Percentiles rank a stretch among this genome's conserved stretches.
Conservation (phyloP, 805 yeast species). For the Pichia exigua region DNA sequence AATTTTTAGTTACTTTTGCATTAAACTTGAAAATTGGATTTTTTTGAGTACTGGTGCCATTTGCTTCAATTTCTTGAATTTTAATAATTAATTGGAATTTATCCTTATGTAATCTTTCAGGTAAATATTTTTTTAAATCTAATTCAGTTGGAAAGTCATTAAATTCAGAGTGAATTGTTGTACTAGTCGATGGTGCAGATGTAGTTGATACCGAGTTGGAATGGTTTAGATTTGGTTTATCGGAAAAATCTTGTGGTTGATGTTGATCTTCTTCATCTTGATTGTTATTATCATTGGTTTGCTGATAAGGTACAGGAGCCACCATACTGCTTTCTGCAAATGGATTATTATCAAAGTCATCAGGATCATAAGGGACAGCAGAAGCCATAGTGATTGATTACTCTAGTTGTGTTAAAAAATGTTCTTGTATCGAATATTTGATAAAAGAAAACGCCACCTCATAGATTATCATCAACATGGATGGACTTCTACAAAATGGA, state of each 20-base stretch:
- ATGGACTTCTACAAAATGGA: neutral
- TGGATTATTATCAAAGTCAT: slow-evolving; percentile 54
- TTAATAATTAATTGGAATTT: slow-evolving; percentile 40
- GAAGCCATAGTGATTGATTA: slow-evolving; percentile 24
- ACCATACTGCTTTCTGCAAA: slow-evolving; percentile 41
- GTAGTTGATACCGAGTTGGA: too few relatives aligned
- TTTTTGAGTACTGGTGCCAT: slow-evolving; percentile 47
- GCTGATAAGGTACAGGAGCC: slow-evolving; percentile 33
- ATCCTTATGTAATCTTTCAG: slow-evolving; percentile 39
- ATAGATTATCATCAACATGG: neutral
- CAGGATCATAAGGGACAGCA: slow-evolving; percentile 35
- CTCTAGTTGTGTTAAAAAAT: neutral
- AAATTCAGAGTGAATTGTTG: slow-evolving; percentile 11
- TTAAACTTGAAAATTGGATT: slow-evolving; percentile 78
- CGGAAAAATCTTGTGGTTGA: neutral
- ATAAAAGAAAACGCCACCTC: neutral
- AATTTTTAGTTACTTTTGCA: slow-evolving; percentile 48
- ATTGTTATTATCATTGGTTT: slow-evolving; percentile 42
- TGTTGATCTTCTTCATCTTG: neutral
- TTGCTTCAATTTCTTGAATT: slow-evolving; percentile 64
- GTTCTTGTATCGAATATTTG: neutral
- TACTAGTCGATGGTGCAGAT: slow-evolving; percentile 6
- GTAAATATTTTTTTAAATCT: slow-evolving; percentile 39
- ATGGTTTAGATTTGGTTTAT: neutral
- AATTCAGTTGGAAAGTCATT: slow-evolving; percentile 28